Evolutionary conservation across 2,329 filamentous ascomycete genomes (phyloP), one percentile per base, ranked within the genome.

Genomic region (Aspergillus sp.): DNA sequence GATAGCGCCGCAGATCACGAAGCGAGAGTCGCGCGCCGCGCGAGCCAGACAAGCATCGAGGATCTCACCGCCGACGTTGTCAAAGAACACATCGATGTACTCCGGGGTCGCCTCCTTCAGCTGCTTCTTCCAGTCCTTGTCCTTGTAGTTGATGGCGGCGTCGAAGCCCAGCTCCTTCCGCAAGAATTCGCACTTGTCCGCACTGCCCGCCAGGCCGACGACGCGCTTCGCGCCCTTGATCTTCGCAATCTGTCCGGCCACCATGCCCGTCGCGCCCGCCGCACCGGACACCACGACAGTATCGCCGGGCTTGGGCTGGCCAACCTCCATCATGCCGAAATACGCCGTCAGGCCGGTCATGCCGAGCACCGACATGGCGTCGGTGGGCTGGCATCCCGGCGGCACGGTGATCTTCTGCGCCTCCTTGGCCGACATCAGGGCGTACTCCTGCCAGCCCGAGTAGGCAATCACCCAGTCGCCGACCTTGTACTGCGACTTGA

Each of bases 171-270:
- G 72, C 62, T 86, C 82, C 55, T 81, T 72, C 3, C 75, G 80
- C 56, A 91, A 69, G 79, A 86, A 89, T 46, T 76, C 71, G 60
- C 83, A 88, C 74, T 90, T 90, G 34, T 87, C 83, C 32, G 83
- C 79, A 49, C 78, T 81, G 0, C 87, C 87, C 0, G 85, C 85
- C 56, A 89, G 77, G 5, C 87, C 87, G 19, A 88, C 70, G 11
- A 89, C 83, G 2, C 78, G 64, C 59, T 75, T 81, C 72, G 60
- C 81, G 11, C 87, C 88, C 69, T 85, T 84, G 49, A 90, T 73
- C 76, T 89, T 91, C 16, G 88, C 87, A 59, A 92, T 89, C 72
- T 93, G 89, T 0, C 87, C 88, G 0, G 84, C 88, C 1, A 92
- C 82, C 64, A 82, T 87, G 1, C 89, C 89, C 0, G 89, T 92